Percentiles rank a stretch among this genome's conserved stretches.
Evolutionary conservation across 1,284 basidiomycete species (phyloP).

Genomic region (Malassezia nana): DNA sequence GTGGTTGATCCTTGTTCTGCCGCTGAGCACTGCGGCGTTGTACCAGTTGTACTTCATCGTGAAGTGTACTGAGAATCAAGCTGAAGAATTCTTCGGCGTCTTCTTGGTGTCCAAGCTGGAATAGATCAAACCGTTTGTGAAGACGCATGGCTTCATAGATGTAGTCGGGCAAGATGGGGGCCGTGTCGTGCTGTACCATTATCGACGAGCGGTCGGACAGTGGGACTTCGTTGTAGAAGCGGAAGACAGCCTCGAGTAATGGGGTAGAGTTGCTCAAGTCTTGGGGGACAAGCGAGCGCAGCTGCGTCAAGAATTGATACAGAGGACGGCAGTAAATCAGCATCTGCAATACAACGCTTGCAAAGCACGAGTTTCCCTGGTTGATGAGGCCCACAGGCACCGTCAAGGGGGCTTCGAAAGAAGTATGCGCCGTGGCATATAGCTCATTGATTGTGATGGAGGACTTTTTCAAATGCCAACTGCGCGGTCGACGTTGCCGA

Average conservation of each 20-base stretch:
- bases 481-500: background rate
- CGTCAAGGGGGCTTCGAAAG: constrained; percentile 50
- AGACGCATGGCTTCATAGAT: constrained; percentile 94
- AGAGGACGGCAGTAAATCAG: constrained; percentile 82
- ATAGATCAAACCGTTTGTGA: constrained; percentile 84
- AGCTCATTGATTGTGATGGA: constrained; percentile 4
- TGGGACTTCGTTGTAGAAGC: constrained; percentile 28
- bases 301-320: constrained; percentile 64
- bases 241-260: constrained; percentile 63
- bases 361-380: constrained; percentile 94
- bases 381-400: constrained; percentile 79
- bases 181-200: background rate
- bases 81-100: constrained; percentile 98
- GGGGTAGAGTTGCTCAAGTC: constrained; percentile 57
- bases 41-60: constrained; percentile 69
- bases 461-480: background rate
- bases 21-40: constrained; percentile 1
- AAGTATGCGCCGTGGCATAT: constrained; percentile 20
- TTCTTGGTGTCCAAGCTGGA: constrained; percentile 90
- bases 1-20: background rate
- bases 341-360: constrained; percentile 81
- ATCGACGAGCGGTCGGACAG: constrained; percentile 18
- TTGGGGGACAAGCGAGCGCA: constrained; percentile 55
- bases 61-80: constrained; percentile 86
- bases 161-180: constrained; percentile 71